Evolutionary conservation across 139 green algal genomes (phyloP).

Genomic region (Volvox africanus): DNA sequence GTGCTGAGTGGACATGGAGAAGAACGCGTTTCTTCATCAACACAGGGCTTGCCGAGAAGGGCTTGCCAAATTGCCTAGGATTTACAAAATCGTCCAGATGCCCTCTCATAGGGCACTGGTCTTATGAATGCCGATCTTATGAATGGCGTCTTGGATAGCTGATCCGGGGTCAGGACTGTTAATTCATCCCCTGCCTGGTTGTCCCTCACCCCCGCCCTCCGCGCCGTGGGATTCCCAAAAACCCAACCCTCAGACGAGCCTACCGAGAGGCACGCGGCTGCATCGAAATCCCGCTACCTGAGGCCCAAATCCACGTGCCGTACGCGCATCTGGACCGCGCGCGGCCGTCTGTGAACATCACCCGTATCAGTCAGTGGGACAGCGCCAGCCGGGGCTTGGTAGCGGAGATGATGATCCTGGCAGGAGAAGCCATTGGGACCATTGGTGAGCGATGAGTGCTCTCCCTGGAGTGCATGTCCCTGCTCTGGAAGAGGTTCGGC

Average conservation of each 20-base stretch:
- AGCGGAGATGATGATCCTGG: constrained; percentile 93
- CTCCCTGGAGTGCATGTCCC: too few relatives aligned
- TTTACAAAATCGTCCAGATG: too few relatives aligned
- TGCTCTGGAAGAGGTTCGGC: too few relatives aligned
- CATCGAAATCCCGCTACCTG: constrained; percentile 78
- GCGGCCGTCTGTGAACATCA: constrained; percentile 45
- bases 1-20: neutral
- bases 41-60: too few relatives aligned
- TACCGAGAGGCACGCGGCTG: constrained; percentile 66
- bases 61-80: neutral
- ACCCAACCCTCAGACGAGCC: constrained; percentile 39
- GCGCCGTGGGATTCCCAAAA: neutral
- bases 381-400: constrained; percentile 70
- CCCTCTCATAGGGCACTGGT: too few relatives aligned
- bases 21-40: too few relatives aligned
- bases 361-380: constrained; percentile 45
- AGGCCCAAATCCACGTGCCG: constrained; percentile 66
- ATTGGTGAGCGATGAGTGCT: constrained; percentile 53
- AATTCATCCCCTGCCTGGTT: neutral
- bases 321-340: constrained; percentile 31
- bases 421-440: constrained; percentile 71
- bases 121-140: too few relatives aligned
- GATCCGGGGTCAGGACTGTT: too few relatives aligned
- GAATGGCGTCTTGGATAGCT: too few relatives aligned
- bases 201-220: neutral